Percentiles rank a stretch among this genome's conserved stretches.
These are phyloP conservation scores for Hypoxylon sp. DNA, from an alignment of 2,329 filamentous ascomycete species.

Conservation along the genomic window DNA sequence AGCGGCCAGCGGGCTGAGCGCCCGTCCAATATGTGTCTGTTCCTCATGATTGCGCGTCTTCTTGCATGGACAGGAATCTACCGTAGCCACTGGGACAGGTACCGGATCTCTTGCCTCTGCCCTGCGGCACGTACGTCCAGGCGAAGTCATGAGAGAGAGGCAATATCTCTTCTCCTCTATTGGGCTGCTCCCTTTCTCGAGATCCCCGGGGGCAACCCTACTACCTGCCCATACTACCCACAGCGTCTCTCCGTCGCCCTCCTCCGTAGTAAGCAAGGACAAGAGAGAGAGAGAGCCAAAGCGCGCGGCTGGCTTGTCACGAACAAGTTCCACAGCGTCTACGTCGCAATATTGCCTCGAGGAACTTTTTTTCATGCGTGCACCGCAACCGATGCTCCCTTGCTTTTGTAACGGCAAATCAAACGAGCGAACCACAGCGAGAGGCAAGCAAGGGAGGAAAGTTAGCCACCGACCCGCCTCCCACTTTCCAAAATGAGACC, in stretches of 20 bases:
- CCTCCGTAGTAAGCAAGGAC: conserved; percentile 29
- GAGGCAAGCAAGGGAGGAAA: background rate
- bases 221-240: too few species aligned
- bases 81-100: conserved; percentile 4
- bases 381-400: background rate
- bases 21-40: conserved; percentile 1
- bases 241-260: background rate
- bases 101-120: background rate
- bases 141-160: conserved; percentile 17
- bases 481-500: conserved; percentile 9
- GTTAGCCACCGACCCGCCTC: background rate
- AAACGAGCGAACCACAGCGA: conserved; percentile 20
- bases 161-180: conserved; percentile 11
- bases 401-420: conserved; percentile 27
- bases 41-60: conserved; percentile 25
- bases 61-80: conserved; percentile 6
- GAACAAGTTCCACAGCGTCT: conserved; percentile 30
- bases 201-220: background rate
- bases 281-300: too few species aligned
- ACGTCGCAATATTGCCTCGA: conserved; percentile 33
- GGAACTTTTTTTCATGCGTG: conserved; percentile 22
- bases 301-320: too few species aligned
- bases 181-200: conserved; percentile 19
- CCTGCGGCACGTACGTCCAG: conserved; percentile 16
- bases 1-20: background rate